phyloP scores from a whole-genome alignment of 257 asterid genomes.

The Gentiana straminea region DNA sequence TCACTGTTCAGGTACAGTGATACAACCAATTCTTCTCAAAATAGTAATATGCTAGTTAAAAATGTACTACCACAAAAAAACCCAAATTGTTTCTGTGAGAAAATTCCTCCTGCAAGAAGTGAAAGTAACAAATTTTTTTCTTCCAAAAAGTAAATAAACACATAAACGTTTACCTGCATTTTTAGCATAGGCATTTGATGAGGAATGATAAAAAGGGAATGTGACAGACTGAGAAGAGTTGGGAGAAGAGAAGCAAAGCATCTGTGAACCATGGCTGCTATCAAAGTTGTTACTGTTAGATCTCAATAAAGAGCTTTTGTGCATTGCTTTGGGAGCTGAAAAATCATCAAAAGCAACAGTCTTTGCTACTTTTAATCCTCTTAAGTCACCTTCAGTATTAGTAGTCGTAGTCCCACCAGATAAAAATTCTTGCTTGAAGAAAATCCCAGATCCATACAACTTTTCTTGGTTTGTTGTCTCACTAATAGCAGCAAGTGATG shows the following conservation, averaged over 20 bases:
- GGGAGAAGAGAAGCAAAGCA: conserved; percentile 85
- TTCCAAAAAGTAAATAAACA: neutral
- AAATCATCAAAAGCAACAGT: conserved; percentile 25
- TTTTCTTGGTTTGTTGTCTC: conserved; percentile 22
- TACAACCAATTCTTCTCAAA: conserved; percentile 2
- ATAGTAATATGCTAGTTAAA: neutral
- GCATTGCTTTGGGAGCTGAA: conserved; percentile 23
- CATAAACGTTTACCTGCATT: conserved; percentile 15
- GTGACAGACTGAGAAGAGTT: conserved; percentile 29
- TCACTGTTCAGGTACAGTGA: neutral
- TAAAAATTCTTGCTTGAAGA: conserved; percentile 38
- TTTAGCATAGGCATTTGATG: conserved; percentile 25
- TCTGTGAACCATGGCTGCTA: conserved; percentile 42
- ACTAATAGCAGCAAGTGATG: conserved; percentile 15
- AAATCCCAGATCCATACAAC: conserved; percentile 48
- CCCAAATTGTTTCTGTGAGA: neutral
- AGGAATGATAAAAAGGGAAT: conserved; percentile 35
- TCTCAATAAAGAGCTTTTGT: conserved; percentile 32
- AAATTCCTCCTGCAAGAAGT: neutral
- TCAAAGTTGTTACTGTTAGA: conserved; percentile 15
- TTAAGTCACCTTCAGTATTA: conserved; percentile 39
- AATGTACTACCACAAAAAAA: neutral
- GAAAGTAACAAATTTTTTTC: neutral
- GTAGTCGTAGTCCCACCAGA: conserved; percentile 3
- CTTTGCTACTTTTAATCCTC: conserved; percentile 41